A percentile compares a stretch with the other conserved stretches of the same genome.
Evolutionary conservation across 805 yeast genomes (phyloP).

Genomic region (Ogataea nitratoaversa): DNA sequence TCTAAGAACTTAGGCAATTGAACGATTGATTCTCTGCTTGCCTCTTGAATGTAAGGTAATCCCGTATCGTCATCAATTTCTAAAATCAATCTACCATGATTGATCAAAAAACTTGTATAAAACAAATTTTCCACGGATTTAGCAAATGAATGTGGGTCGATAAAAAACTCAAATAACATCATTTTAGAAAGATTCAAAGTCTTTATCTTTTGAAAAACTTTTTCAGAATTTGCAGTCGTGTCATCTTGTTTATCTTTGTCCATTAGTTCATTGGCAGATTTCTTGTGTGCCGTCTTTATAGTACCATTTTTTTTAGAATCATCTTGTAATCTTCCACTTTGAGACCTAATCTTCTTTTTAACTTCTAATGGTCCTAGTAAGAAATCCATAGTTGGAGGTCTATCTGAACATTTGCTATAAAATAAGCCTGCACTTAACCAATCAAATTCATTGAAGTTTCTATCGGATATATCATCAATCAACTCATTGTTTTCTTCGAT

Average conservation of each 20-base stretch:
- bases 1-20: slow-evolving; percentile 15
- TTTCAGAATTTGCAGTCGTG: slow-evolving; percentile 61
- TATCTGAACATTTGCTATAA: slow-evolving; percentile 41
- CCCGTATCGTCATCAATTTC: slow-evolving; percentile 44
- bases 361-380: slow-evolving; percentile 68
- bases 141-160: slow-evolving; percentile 73
- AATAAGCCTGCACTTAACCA: slow-evolving; percentile 60
- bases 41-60: slow-evolving; percentile 29
- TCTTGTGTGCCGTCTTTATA: slow-evolving; percentile 48
- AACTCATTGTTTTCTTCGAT: slow-evolving; percentile 16
- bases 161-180: slow-evolving; percentile 58
- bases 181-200: slow-evolving; percentile 38
- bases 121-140: slow-evolving; percentile 83
- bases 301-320: slow-evolving; percentile 35
- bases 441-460: slow-evolving; percentile 36
- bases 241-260: slow-evolving; percentile 45
- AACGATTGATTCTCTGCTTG: slow-evolving; percentile 19
- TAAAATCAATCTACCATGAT: slow-evolving; percentile 61
- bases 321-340: slow-evolving; percentile 36
- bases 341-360: slow-evolving; percentile 43
- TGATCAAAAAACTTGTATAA: slow-evolving; percentile 72
- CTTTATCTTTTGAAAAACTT: slow-evolving; percentile 36
- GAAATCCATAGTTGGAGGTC: slow-evolving; percentile 53
- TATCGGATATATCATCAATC: slow-evolving; percentile 8
- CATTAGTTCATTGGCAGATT: slow-evolving; percentile 48